Evolutionary conservation across 768 basidiomycete species (phyloP), one percentile per base, ranked within the genome.

Genomic region (Termitomyces sp.): DNA sequence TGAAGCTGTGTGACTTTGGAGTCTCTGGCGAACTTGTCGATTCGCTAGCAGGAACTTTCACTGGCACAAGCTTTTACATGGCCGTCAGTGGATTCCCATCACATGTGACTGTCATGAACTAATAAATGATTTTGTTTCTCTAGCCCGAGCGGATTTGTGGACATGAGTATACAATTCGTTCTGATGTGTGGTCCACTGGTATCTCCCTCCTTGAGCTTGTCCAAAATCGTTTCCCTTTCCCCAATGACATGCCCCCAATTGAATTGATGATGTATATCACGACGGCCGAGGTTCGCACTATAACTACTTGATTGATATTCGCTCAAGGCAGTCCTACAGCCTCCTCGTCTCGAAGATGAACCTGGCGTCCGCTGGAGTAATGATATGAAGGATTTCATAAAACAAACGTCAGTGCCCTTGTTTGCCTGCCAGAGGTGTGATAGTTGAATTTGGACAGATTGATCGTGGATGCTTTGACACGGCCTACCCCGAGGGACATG

Each of bases 11-110:
- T 72, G 97, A 99, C 75, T 99, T 99, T 70, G 97, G 97, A 36
- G 97, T 98, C 20, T 98, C 96, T 32, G 97, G 96, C 45, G 93
- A 97, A 75, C 83, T 99, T 24, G 88, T 98, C 67, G 87, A 91
- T 69, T 94, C 91, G 55, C 75, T 91, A 64, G 97, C 97, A 16
- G 92, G 92, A 57, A 98, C 97, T 0, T 98, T 98, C 71, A 98
- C 96, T 1, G 97, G 97, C 7, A 98, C 96, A 48, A 94, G 94
- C 71, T 91, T 92, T 66, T 99, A 98, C 76, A 98, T 98, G 96
- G 96, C 97, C 66, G 96, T 98, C 69, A 74, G 96, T 86, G 33
- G 39, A 42, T 33, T 13, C 8, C 22, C 24, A n/a, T 54, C 54
- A 45, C 35, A 50, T 58, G 42, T 58, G 39, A 18, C 40, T 7